Evolutionary conservation across 257 asterid species (phyloP).

Genomic region (Gynochthodes officinalis): DNA sequence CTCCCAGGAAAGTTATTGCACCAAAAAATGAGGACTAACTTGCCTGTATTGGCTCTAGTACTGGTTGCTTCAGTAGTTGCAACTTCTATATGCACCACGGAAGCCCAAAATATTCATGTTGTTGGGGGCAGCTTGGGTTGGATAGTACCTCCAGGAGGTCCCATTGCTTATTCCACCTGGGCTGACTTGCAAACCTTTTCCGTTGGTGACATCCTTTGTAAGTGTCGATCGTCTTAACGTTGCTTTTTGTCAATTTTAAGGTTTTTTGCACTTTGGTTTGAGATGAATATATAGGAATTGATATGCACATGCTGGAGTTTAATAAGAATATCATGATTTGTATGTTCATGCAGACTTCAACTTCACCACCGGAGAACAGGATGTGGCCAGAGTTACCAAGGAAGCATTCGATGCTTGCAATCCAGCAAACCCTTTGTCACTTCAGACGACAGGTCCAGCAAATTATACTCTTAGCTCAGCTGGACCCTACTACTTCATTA

Average conservation of each 20-base stretch:
- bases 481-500: constrained; percentile 47
- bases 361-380: constrained; percentile 47
- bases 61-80: constrained; percentile 2
- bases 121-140: constrained; percentile 23
- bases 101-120: constrained; percentile 9
- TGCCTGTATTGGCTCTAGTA: neutral
- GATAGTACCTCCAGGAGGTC: constrained; percentile 25
- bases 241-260: neutral
- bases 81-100: neutral
- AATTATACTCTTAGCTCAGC: constrained; percentile 42
- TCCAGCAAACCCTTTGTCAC: constrained; percentile 30
- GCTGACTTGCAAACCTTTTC: constrained; percentile 11
- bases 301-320: too few relatives aligned
- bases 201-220: constrained; percentile 29
- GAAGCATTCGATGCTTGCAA: constrained; percentile 43
- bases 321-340: too few relatives aligned
- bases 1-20: neutral
- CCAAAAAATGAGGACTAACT: neutral
- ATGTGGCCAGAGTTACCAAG: constrained; percentile 52
- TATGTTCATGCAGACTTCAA: constrained; percentile 78
- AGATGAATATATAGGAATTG: neutral
- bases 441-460: constrained; percentile 46
- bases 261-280: neutral
- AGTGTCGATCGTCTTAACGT: neutral
- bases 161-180: constrained; percentile 27